These are phyloP conservation scores for Magnusiomyces tetraspermus DNA, from an alignment of 1,139 yeast species.

Conservation along the genomic window DNA sequence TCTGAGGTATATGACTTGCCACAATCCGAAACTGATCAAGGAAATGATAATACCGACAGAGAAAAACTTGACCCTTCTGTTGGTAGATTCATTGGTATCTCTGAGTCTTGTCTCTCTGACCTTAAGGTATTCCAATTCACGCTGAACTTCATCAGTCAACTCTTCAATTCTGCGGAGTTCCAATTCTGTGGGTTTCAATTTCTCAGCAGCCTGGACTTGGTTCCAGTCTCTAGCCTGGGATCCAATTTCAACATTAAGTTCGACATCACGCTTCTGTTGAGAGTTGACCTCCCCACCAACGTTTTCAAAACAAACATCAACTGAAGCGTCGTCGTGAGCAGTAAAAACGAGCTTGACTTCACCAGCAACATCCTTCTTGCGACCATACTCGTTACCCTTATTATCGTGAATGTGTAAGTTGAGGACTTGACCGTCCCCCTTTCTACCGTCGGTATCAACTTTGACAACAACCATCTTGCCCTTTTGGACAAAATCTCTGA, in stretches of 20 bases:
- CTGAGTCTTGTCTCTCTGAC: slow-evolving; percentile 84
- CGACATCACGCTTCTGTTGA: slow-evolving; percentile 43
- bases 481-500: slow-evolving; percentile 79
- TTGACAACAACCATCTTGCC: slow-evolving; percentile 81
- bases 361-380: slow-evolving; percentile 44
- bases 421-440: slow-evolving; percentile 79
- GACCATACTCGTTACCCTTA: slow-evolving; percentile 34
- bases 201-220: slow-evolving; percentile 84
- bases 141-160: slow-evolving; percentile 65
- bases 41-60: slow-evolving; percentile 59
- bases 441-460: slow-evolving; percentile 58
- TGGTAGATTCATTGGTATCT: slow-evolving; percentile 93
- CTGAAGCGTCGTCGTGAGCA: slow-evolving; percentile 70
- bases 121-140: slow-evolving; percentile 73
- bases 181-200: slow-evolving; percentile 84
- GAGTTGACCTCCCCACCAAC: slow-evolving; percentile 31
- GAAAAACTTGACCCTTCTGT: slow-evolving; percentile 70
- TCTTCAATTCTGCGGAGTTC: slow-evolving; percentile 79
- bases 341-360: slow-evolving; percentile 68
- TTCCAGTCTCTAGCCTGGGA: slow-evolving; percentile 98
- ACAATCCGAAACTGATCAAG: slow-evolving; percentile 69
- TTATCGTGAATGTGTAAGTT: slow-evolving; percentile 39
- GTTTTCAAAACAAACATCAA: slow-evolving; percentile 87
- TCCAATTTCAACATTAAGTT: slow-evolving; percentile 88
- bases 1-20: slow-evolving; percentile 90